Conservation (phyloP, 148 eudicot genomes). For the Suaeda aralocaspica region DNA sequence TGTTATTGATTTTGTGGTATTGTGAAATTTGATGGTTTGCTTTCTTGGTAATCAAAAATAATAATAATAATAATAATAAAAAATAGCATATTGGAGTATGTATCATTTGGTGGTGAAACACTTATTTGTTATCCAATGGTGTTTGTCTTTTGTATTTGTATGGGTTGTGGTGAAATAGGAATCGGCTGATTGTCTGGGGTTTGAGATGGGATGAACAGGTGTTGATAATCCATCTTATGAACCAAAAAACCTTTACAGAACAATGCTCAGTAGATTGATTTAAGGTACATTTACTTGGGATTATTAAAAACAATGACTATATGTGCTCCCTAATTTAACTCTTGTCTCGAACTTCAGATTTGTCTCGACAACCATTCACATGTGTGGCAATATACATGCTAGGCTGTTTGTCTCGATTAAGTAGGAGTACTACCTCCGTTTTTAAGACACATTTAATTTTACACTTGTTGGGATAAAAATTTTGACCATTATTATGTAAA, state of each 20-base stretch:
- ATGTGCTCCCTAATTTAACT: slow-evolving; percentile 18
- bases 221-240: slow-evolving; percentile 21
- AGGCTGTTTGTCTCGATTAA: too few species aligned
- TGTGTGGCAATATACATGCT: too few species aligned
- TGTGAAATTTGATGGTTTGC: slow-evolving; percentile 2
- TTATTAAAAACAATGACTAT: slow-evolving; percentile 27
- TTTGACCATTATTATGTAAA: too few species aligned
- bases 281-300: slow-evolving; percentile 19
- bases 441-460: too few species aligned
- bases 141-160: slow-evolving; percentile 25
- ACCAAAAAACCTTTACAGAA: background rate
- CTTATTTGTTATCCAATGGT: background rate
- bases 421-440: too few species aligned
- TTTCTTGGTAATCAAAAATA: slow-evolving; percentile 17
- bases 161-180: slow-evolving; percentile 36
- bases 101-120: background rate
- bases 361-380: slow-evolving; percentile 1
- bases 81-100: background rate
- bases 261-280: background rate
- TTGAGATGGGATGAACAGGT: slow-evolving; percentile 16
- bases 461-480: too few species aligned
- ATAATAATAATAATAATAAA: background rate
- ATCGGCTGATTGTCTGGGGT: slow-evolving; percentile 49
- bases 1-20: slow-evolving; percentile 6
- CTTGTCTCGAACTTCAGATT: slow-evolving; percentile 1